These are phyloP conservation scores for Moringa oleifera DNA, from an alignment of 345 rosid species.

Conservation along the genomic window DNA sequence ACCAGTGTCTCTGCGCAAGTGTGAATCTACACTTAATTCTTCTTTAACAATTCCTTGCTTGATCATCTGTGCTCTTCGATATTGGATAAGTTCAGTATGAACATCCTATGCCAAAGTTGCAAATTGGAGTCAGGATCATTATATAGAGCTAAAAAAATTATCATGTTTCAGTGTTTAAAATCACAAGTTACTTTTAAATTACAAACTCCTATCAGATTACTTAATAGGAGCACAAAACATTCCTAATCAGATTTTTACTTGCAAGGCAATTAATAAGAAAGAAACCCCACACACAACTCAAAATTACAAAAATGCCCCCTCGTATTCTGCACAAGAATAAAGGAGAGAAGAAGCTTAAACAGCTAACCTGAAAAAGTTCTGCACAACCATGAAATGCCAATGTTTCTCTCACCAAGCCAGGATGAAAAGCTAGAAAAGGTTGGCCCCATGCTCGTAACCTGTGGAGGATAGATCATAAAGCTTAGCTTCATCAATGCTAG, in stretches of 20 bases:
- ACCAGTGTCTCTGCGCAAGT: slow-evolving; percentile 67
- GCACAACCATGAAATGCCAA: slow-evolving; percentile 99
- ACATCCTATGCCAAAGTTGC: slow-evolving; percentile 56
- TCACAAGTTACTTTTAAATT: neutral
- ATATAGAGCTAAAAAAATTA: slow-evolving; percentile 11
- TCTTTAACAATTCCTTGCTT: slow-evolving; percentile 66
- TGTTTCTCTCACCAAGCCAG: slow-evolving; percentile 76
- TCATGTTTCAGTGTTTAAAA: slow-evolving; percentile 8
- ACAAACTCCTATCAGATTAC: neutral
- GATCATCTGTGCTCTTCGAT: slow-evolving; percentile 84
- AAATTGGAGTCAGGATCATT: slow-evolving; percentile 21
- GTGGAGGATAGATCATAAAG: slow-evolving; percentile 13
- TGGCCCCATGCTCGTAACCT: slow-evolving; percentile 80
- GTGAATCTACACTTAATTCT: slow-evolving; percentile 57
- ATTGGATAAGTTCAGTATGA: slow-evolving; percentile 92
- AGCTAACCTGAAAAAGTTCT: slow-evolving; percentile 86
- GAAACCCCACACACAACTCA: neutral
- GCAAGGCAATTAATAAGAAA: neutral
- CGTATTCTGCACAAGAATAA: slow-evolving; percentile 5
- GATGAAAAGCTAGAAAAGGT: slow-evolving; percentile 82
- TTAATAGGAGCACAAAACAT: neutral
- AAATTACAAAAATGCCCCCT: neutral
- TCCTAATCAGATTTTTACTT: neutral
- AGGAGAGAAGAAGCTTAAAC: slow-evolving; percentile 16
- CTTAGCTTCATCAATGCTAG: slow-evolving; percentile 15